Evolutionary conservation across 1,139 yeast species (phyloP).

Genomic region (Meyerozyma carpophila): DNA sequence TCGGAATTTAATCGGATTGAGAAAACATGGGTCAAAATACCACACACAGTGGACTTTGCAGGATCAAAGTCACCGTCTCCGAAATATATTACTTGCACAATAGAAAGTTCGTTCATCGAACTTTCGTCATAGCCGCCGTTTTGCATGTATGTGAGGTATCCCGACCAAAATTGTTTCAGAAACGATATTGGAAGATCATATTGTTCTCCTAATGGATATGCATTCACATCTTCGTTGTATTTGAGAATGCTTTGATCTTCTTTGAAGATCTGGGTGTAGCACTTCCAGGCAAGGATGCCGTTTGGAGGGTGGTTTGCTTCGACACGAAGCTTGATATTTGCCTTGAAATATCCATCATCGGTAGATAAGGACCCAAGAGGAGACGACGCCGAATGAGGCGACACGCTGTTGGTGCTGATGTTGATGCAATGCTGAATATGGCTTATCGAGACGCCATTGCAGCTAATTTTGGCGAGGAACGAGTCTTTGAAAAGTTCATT

Average conservation of each 20-base stretch:
- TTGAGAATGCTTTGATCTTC: conserved; percentile 20
- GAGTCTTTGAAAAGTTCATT: background rate
- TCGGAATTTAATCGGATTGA: conserved; percentile 9
- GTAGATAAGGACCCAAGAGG: conserved; percentile 1
- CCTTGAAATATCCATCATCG: conserved; percentile 8
- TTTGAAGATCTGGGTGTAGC: conserved; percentile 25
- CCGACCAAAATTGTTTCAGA: conserved; percentile 35
- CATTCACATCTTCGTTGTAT: conserved; percentile 30
- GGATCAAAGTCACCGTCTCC: conserved; percentile 11
- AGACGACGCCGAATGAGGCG: background rate
- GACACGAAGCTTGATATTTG: conserved; percentile 5
- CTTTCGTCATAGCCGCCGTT: conserved; percentile 28
- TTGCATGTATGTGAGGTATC: conserved; percentile 30
- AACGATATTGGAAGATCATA: conserved; percentile 35
- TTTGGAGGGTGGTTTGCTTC: background rate
- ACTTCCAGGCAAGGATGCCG: conserved; percentile 28
- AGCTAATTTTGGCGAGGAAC: background rate
- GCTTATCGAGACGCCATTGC: background rate
- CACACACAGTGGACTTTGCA: conserved; percentile 15
- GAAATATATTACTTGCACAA: conserved; percentile 28
- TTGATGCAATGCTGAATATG: background rate
- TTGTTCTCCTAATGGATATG: conserved; percentile 16
- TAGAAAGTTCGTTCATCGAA: conserved; percentile 15
- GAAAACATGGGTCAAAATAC: conserved; percentile 27
- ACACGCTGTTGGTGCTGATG: background rate